Evolutionary conservation across 2,329 filamentous ascomycete species (phyloP).

Genomic region (Exophiala xenobiotica): DNA sequence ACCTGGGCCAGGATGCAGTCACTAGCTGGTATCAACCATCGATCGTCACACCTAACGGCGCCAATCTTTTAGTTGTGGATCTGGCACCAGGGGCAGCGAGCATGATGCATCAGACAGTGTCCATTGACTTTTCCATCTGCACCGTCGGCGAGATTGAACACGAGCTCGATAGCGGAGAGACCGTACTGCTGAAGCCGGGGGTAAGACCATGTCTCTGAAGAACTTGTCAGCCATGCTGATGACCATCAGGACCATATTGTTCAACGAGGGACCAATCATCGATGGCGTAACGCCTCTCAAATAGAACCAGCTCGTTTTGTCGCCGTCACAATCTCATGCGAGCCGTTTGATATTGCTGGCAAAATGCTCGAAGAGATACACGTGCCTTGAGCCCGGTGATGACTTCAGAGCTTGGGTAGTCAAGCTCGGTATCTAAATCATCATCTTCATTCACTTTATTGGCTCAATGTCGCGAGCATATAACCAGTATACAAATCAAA

Average conservation of each 20-base stretch:
- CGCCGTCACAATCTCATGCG: constrained; percentile 19
- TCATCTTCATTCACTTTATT: no score
- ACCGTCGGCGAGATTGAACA: constrained; percentile 24
- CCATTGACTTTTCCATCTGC: constrained; percentile 27
- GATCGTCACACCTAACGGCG: constrained; percentile 23
- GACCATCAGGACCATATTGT: constrained; percentile 24
- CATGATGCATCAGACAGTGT: constrained; percentile 26
- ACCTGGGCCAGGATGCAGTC: constrained; percentile 14
- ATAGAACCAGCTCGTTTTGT: constrained; percentile 24
- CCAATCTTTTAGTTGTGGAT: constrained; percentile 25
- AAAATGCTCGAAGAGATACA: constrained; percentile 21
- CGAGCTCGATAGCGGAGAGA: constrained; percentile 27
- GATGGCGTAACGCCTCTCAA: constrained; percentile 25
- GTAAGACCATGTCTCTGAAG: constrained; percentile 12
- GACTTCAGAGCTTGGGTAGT: not conserved
- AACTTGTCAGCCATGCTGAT: no score
- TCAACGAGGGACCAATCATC: constrained; percentile 27
- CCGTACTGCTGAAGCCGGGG: constrained; percentile 23
- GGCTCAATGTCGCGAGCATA: no score
- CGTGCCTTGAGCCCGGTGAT: not conserved
- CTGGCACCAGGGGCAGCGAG: constrained; percentile 19
- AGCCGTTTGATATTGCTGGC: constrained; percentile 26
- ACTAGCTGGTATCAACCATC: constrained; percentile 18
- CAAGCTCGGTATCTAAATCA: no score
- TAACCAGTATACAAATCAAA: no score